A percentile compares a stretch with the other conserved stretches of the same genome.
Evolutionary conservation across 768 basidiomycete genomes (phyloP).

Genomic region (Lactarius hatsudake): DNA sequence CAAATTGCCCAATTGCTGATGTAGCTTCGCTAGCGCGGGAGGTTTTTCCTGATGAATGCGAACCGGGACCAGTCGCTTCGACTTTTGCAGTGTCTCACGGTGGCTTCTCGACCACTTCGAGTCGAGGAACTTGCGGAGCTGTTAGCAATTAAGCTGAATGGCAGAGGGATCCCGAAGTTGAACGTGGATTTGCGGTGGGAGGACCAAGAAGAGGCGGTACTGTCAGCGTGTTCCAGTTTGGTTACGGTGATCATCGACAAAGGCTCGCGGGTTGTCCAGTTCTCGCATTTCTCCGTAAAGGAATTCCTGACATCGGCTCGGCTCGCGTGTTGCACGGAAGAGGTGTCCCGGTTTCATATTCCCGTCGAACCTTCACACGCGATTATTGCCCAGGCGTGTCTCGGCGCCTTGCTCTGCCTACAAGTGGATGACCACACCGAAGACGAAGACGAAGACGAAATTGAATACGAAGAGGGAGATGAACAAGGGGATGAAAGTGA

Average conservation of each 20-base stretch:
- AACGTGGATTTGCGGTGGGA: background rate
- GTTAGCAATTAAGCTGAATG: background rate
- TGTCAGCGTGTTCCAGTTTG: too few relatives aligned
- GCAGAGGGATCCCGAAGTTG: background rate
- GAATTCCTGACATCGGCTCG: background rate
- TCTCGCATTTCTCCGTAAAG: too few relatives aligned
- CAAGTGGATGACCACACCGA: background rate
- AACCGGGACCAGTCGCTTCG: background rate
- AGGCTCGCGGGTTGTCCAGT: too few relatives aligned
- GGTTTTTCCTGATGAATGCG: too few relatives aligned
- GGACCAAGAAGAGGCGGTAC: background rate
- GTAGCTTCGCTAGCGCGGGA: too few relatives aligned
- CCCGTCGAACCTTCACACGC: background rate
- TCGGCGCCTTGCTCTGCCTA: background rate
- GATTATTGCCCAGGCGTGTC: background rate
- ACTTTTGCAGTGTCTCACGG: background rate
- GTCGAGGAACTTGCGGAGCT: background rate
- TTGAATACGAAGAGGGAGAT: too few relatives aligned
- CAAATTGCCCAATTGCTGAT: too few relatives aligned
- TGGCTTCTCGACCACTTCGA: background rate
- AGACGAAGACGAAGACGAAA: background rate
- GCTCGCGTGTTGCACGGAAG: background rate
- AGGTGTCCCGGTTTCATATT: background rate
- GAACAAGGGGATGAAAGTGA: too few relatives aligned
- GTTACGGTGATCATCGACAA: too few relatives aligned